Evolutionary conservation across 176 grass and related monocot genomes (phyloP), one percentile per base, ranked within the genome.

Genomic region (Zea mays): DNA sequence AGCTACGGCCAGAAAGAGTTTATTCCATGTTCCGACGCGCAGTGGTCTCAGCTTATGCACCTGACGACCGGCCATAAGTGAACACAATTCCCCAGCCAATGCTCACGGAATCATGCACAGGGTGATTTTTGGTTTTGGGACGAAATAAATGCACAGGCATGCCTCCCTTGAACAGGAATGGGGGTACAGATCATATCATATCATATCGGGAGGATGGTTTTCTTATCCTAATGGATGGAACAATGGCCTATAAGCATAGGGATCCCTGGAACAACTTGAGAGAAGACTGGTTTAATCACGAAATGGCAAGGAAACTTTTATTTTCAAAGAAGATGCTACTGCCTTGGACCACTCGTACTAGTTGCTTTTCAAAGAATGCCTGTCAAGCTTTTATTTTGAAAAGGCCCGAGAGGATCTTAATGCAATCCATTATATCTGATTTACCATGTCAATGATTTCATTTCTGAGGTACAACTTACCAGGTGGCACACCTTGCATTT

Each of bases 1-100:
- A 81, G 82, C 66, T 81, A 89, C 50, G 77, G 82, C 60, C 50
- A 73, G 42, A 81, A 81, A 60, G 87, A 77, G 72, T 49, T 81
- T 65, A 85, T 85, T 85, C 82, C 71, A 81, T 89, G 77, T 69
- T 67, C 69, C 63, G 73, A 72, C 81, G 77, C 50, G 49, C 71
- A 43, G 78, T 50, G 75, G 47, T 76, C 80, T 79, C 33, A 42
- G 71, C 50, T 81, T 77, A 66, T 85, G 87, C 66, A 66, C 35
- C 57, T 61, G 66, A 85, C 60, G 66, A 81, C 65, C 82, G 59
- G 72, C 49, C 35, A 89, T 88, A 59, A 72, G 81, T 77, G 66
- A 42, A 51, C 66, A 76, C 43, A 77, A 51, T 67, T 71, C 66
- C 56, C 47, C 42, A 81, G 58, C 65, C 72, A 42, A 85, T 89